Evolutionary conservation across 345 rosid genomes (phyloP).

Genomic region (Ceriops zippeliana): DNA sequence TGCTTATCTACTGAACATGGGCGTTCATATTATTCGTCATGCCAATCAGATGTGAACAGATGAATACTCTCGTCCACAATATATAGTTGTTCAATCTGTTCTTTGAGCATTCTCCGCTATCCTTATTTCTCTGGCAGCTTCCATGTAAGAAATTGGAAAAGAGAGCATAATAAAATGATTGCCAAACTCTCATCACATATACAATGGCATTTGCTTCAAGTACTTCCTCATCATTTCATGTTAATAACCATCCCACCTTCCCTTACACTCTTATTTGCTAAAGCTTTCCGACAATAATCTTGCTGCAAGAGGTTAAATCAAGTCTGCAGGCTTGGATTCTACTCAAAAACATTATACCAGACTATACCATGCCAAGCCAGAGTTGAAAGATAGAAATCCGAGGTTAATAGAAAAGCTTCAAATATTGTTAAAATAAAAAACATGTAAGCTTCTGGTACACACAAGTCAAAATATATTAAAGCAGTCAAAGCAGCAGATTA

Average conservation of each 20-base stretch:
- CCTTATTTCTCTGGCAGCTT: not conserved
- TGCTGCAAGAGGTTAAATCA: not conserved
- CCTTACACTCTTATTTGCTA: not conserved
- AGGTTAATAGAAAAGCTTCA: too few relatives aligned
- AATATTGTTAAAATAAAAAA: not conserved
- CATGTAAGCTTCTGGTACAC: slow-evolving; percentile 10
- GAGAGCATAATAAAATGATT: not conserved
- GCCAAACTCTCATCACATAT: not conserved
- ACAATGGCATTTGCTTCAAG: not conserved
- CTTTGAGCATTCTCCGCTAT: not conserved
- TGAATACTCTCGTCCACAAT: too few relatives aligned
- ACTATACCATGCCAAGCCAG: not conserved
- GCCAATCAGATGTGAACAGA: not conserved
- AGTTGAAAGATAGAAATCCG: not conserved
- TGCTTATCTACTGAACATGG: not conserved
- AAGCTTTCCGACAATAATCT: too few relatives aligned
- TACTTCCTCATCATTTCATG: not conserved
- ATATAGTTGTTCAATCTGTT: too few relatives aligned
- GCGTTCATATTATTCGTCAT: not conserved
- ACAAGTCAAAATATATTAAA: slow-evolving; percentile 30
- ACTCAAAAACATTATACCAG: not conserved
- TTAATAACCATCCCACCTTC: not conserved
- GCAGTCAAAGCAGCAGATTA: slow-evolving; percentile 33
- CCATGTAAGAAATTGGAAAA: not conserved
- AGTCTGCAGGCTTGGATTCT: too few relatives aligned